Evolutionary conservation across 768 basidiomycete species (phyloP).

Genomic region (Mycena haematopus): DNA sequence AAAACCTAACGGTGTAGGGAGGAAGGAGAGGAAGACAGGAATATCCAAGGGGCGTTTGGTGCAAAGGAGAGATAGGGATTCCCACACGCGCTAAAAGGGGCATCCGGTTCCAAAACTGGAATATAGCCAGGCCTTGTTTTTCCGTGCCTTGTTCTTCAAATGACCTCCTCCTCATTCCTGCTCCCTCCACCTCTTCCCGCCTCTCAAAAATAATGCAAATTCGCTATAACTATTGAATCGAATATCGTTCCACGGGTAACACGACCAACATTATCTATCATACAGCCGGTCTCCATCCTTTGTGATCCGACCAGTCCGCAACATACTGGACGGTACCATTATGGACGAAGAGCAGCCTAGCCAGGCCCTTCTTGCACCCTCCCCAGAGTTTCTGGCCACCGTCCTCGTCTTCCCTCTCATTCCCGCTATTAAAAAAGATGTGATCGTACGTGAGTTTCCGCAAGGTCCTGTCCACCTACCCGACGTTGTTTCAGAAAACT

Average conservation of each 20-base stretch:
- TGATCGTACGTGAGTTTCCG: slow-evolving; percentile 56
- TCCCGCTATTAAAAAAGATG: slow-evolving; percentile 71
- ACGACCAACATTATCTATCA: background rate
- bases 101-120: no score
- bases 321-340: background rate
- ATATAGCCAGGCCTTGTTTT: no score
- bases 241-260: background rate
- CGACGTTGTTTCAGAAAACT: slow-evolving; percentile 47
- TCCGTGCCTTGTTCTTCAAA: background rate
- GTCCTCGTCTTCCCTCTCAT: slow-evolving; percentile 86
- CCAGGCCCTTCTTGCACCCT: slow-evolving; percentile 54
- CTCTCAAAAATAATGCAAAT: slow-evolving; percentile 7
- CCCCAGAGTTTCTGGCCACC: slow-evolving; percentile 61
- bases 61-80: background rate
- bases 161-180: no score
- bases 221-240: background rate
- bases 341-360: slow-evolving; percentile 51
- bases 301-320: background rate
- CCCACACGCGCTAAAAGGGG: background rate
- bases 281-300: background rate
- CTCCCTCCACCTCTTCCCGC: background rate
- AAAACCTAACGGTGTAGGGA: slow-evolving; percentile 40
- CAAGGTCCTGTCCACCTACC: slow-evolving; percentile 16
- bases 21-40: slow-evolving; percentile 36
- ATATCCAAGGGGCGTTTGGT: slow-evolving; percentile 39